phyloP scores from a whole-genome alignment of 345 rosid genomes.

The Eucalyptus tenuipes region DNA sequence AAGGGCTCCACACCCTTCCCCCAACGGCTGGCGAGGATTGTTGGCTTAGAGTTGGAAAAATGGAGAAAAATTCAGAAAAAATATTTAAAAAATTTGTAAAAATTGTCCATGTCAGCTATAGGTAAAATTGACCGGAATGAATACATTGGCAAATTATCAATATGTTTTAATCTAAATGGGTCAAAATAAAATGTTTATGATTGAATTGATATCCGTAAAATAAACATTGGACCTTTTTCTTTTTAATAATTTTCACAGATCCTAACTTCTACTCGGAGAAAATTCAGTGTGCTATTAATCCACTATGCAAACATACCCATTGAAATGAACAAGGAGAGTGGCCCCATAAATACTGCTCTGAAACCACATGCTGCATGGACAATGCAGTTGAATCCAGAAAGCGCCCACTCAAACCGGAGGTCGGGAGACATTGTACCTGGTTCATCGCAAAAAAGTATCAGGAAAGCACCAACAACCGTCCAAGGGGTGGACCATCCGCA shows the following conservation, averaged over 20 bases:
- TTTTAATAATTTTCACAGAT: too few relatives aligned
- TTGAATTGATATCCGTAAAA: rapidly evolving
- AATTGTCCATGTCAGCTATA: rapidly evolving
- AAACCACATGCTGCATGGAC: too few relatives aligned
- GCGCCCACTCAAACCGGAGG: background rate
- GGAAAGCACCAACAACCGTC: background rate
- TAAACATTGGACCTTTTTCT: rapidly evolving
- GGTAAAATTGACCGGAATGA: too few relatives aligned
- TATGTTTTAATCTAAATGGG: rapidly evolving
- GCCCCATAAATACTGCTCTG: rapidly evolving
- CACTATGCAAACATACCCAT: background rate
- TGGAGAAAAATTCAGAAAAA: rapidly evolving
- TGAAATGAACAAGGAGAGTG: background rate
- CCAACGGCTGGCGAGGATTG: rapidly evolving
- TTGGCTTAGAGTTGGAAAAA: background rate
- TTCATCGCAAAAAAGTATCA: background rate
- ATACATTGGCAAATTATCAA: rapidly evolving
- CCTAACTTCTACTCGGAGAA: too few relatives aligned
- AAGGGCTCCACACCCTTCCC: background rate
- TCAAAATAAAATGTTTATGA: too few relatives aligned
- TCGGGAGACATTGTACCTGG: rapidly evolving
- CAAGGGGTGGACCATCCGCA: background rate
- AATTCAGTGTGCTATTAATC: rapidly evolving
- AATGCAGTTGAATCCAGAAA: background rate
- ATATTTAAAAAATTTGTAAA: too few relatives aligned